These are phyloP conservation scores for Brettanomyces sp. DNA, from an alignment of 805 yeast genomes.

Conservation along the genomic window DNA sequence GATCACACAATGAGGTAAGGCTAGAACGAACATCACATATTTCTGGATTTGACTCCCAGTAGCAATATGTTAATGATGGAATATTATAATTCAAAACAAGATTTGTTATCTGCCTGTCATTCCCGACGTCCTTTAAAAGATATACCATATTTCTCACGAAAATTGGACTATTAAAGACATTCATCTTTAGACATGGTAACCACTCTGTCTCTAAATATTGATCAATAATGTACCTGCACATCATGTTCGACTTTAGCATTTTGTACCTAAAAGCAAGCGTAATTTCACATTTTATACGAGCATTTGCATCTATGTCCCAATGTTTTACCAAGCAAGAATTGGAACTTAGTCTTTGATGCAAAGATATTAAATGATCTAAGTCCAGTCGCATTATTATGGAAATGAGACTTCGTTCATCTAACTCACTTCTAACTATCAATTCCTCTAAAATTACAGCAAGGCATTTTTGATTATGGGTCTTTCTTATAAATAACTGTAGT, in stretches of 20 bases:
- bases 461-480: conserved; percentile 5
- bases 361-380: conserved; percentile 6
- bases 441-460: conserved; percentile 14
- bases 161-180: conserved; percentile 3
- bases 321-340: conserved; percentile 3
- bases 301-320: conserved; percentile 5
- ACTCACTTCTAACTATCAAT: conserved; percentile 10
- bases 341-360: conserved; percentile 6
- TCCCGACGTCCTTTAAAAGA: conserved; percentile 8
- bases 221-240: conserved; percentile 10
- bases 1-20: not conserved
- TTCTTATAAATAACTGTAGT: not conserved
- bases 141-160: conserved; percentile 14
- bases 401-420: conserved; percentile 9
- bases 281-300: conserved; percentile 12
- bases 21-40: conserved; percentile 8
- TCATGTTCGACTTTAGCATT: conserved; percentile 9
- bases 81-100: conserved; percentile 7
- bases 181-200: conserved; percentile 11
- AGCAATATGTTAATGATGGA: conserved; percentile 11
- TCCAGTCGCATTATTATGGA: conserved; percentile 13
- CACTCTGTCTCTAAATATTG: conserved; percentile 11
- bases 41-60: conserved; percentile 19
- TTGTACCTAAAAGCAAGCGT: conserved; percentile 16
- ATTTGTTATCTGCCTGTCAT: conserved; percentile 6